Conservation (phyloP, 352 stramenopile species). For the Hyphochytrium catenoides region DNA sequence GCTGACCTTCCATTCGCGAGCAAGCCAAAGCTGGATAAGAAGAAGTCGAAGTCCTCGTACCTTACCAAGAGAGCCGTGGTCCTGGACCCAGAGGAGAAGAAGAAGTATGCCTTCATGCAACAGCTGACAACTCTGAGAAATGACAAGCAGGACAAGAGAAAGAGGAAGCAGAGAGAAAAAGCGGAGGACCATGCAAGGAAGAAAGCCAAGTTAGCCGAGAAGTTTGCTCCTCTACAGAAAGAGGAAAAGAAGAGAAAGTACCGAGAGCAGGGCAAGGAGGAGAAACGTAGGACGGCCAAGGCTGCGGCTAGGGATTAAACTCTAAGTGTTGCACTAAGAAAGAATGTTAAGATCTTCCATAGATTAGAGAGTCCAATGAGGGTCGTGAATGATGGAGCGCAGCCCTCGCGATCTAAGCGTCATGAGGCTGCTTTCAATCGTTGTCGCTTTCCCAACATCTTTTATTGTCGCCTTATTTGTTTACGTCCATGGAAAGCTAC, state of each 20-base stretch:
- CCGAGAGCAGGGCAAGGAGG: constrained; percentile 45
- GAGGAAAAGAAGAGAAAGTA: constrained; percentile 65
- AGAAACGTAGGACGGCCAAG: constrained; percentile 2
- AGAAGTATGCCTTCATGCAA: constrained; percentile 90
- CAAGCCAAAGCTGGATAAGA: constrained; percentile 85
- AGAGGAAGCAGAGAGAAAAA: constrained; percentile 62
- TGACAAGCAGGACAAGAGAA: constrained; percentile 80
- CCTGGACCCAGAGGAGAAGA: constrained; percentile 85
- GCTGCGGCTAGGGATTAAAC: too few species aligned
- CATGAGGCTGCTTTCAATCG: too few species aligned
- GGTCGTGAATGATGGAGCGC: too few species aligned
- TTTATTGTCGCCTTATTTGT: too few species aligned
- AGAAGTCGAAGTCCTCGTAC: constrained; percentile 49
- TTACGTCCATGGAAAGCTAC: too few species aligned
- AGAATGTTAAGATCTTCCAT: too few species aligned
- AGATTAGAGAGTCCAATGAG: too few species aligned
- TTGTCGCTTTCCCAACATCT: too few species aligned
- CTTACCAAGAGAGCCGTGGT: constrained; percentile 69
- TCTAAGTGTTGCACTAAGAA: too few species aligned
- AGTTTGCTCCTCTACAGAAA: constrained; percentile 50
- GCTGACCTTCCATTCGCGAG: constrained; percentile 81
- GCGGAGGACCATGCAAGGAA: constrained; percentile 70
- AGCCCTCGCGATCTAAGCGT: too few species aligned
- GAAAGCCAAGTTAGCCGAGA: constrained; percentile 66
- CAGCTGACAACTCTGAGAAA: constrained; percentile 90